A percentile compares a stretch with the other conserved stretches of the same genome.
These are phyloP conservation scores for Quercus engelmannii DNA, from an alignment of 306 rosid species.

Conservation along the genomic window DNA sequence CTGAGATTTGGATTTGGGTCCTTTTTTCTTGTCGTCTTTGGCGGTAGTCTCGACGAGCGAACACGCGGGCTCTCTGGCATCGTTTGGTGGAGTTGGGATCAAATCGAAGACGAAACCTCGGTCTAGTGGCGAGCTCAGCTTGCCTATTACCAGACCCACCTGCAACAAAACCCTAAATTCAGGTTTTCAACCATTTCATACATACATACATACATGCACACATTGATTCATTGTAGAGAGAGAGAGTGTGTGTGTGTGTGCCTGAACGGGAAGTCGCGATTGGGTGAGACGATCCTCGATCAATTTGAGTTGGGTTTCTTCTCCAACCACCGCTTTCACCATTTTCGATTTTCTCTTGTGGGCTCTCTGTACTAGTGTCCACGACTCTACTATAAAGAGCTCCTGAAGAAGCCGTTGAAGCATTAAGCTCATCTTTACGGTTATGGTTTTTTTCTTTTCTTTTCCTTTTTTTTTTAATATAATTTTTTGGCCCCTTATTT, in stretches of 20 bases:
- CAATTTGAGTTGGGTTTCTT: slow-evolving; percentile 66
- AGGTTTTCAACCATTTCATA: not conserved
- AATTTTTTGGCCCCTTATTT: too few species aligned
- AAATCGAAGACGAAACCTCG: slow-evolving; percentile 78
- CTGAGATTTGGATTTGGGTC: slow-evolving; percentile 58
- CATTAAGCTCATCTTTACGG: too few species aligned
- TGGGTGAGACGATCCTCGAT: slow-evolving; percentile 72
- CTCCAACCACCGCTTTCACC: slow-evolving; percentile 91
- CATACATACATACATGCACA: not conserved
- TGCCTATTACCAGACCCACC: slow-evolving; percentile 84
- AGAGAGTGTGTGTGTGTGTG: not conserved
- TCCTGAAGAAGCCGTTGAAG: not conserved
- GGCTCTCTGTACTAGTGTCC: not conserved
- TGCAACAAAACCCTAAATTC: slow-evolving; percentile 19
- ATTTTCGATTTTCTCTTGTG: slow-evolving; percentile 11
- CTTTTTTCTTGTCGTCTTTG: slow-evolving; percentile 58
- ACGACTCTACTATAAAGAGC: not conserved
- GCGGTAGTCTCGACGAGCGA: slow-evolving; percentile 39
- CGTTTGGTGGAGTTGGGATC: slow-evolving; percentile 74
- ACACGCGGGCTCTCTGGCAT: slow-evolving; percentile 61
- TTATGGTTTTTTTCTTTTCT: too few species aligned
- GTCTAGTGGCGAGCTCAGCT: slow-evolving; percentile 60
- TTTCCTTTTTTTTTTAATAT: too few species aligned
- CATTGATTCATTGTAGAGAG: not conserved
- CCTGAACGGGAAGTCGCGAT: slow-evolving; percentile 59